Evolutionary conservation across 2,329 filamentous ascomycete genomes (phyloP).

Genomic region (Colletotrichum sublineola): DNA sequence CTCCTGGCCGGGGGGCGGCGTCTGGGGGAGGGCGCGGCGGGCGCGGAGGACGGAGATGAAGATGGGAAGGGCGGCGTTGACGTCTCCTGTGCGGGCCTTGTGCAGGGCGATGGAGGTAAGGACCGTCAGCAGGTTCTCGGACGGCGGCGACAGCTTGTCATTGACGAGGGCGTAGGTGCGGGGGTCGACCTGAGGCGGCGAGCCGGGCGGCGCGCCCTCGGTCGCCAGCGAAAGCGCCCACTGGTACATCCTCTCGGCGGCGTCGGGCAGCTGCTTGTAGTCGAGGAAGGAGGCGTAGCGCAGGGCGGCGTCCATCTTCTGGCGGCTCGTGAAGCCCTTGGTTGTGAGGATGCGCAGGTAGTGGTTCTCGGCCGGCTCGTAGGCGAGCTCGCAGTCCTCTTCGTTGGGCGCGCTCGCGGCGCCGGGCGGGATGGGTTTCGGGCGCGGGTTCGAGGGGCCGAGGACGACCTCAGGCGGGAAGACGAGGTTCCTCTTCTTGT

Average conservation of each 20-base stretch:
- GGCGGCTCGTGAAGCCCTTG: conserved; percentile 80
- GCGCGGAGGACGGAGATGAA: conserved; percentile 88
- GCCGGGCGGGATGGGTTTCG: conserved; percentile 77
- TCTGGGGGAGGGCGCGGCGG: conserved; percentile 70
- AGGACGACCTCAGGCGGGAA: conserved; percentile 81
- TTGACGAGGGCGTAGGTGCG: conserved; percentile 73
- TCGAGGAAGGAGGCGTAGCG: conserved; percentile 89
- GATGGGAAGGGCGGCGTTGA: conserved; percentile 81
- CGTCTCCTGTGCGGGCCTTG: conserved; percentile 76
- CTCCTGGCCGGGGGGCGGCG: conserved; percentile 47
- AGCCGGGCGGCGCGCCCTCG: conserved; percentile 59
- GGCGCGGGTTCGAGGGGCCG: conserved; percentile 86
- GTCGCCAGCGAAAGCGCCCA: conserved; percentile 83
- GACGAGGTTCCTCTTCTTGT: conserved; percentile 74
- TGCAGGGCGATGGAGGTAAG: conserved; percentile 85
- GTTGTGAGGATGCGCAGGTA: conserved; percentile 88
- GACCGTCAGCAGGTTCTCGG: conserved; percentile 80
- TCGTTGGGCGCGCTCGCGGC: conserved; percentile 75
- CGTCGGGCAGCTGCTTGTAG: conserved; percentile 76
- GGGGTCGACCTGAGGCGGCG: conserved; percentile 63
- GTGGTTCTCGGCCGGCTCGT: conserved; percentile 77
- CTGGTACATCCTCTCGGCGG: conserved; percentile 78
- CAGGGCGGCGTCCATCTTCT: conserved; percentile 84
- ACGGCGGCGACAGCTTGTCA: conserved; percentile 74
- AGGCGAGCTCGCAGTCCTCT: conserved; percentile 80